Evolutionary conservation across 2,329 filamentous ascomycete genomes (phyloP), one percentile per base, ranked within the genome.

Genomic region (Fonsecaea multimorphosa): DNA sequence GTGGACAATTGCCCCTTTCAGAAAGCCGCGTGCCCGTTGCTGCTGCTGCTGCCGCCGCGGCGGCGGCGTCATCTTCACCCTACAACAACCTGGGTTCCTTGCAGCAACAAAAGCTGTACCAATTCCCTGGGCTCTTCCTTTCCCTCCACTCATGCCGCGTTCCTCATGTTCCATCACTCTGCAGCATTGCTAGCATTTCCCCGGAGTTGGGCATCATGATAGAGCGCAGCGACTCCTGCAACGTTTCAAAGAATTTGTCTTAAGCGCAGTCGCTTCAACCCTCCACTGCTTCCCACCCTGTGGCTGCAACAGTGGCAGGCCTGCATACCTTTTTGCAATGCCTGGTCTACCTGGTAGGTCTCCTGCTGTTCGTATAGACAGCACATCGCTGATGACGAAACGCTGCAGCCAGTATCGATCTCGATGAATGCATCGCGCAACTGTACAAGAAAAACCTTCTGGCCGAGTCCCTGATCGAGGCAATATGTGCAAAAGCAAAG

Each of bases 401-500:
- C 1, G 57, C 5, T 46, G 8, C 74, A 96, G 93, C 91, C 73
- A 97, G 92, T 80, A 93, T 99, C 81, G 94, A 99, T 80, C 88
- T 99, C 75, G 95, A 99, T 83, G 93, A 98, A 86, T 99, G 95
- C 82, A 98, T 99, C 81, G 89, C 92, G 77, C 91, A 94, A 72
- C 87, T 99, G 61, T 98, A 98, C 82, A 94, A 95, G 77, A 97
- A 97, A 78, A 95, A 98, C 79, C 87, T 99, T 66, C 87, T 99
- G 65, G 93, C 95, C 74, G 95, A 99, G 81, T 97, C 94, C 49
- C 93, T 99, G 72, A 94, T 99, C 79, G 95, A 99, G 82, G 95
- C 95, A 75, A 94, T 99, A 87, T 99, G 95, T 83, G 93, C 95
- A 79, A 99, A 99, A 80, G 95, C 96, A 24, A 99, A 99, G 78